Conservation (phyloP, 768 basidiomycete species). For the Phylloporus sp. region DNA sequence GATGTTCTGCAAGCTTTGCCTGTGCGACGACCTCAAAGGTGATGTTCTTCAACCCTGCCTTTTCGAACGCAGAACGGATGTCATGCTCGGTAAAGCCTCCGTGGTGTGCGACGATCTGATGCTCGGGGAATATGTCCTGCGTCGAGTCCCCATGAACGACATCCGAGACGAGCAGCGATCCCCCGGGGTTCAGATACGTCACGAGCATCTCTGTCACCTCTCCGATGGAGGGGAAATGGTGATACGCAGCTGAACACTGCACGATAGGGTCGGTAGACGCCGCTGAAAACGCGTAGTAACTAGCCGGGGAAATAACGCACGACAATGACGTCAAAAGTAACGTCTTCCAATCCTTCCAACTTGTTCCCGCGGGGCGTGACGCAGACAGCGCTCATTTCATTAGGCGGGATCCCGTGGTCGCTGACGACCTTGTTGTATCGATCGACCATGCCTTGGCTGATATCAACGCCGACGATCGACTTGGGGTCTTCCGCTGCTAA, state of each 20-base stretch:
- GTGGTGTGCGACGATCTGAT: slow-evolving; percentile 50
- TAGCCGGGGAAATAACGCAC: too few species aligned
- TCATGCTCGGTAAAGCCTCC: slow-evolving; percentile 48
- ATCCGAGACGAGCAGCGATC: slow-evolving; percentile 56
- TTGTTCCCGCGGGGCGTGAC: slow-evolving; percentile 39
- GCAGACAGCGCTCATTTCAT: slow-evolving; percentile 65
- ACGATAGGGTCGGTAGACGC: neutral
- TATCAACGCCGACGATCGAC: slow-evolving; percentile 67
- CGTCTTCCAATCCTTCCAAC: slow-evolving; percentile 48
- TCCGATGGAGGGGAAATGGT: slow-evolving; percentile 51
- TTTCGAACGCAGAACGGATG: slow-evolving; percentile 47
- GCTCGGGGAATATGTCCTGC: slow-evolving; percentile 28
- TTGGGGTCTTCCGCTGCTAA: slow-evolving; percentile 57
- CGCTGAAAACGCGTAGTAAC: too few species aligned
- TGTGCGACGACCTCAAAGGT: slow-evolving; percentile 33
- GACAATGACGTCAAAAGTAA: slow-evolving; percentile 63
- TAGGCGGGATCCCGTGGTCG: slow-evolving; percentile 57
- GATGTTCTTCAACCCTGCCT: slow-evolving; percentile 46
- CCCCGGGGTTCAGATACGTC: slow-evolving; percentile 56
- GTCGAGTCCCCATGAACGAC: slow-evolving; percentile 32
- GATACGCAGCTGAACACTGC: slow-evolving; percentile 62
- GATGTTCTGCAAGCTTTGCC: slow-evolving; percentile 30
- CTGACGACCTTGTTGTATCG: slow-evolving; percentile 52
- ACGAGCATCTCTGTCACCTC: slow-evolving; percentile 49
- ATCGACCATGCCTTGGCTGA: slow-evolving; percentile 67